Base-by-base conservation (phyloP, 208 protist species). In the Phytomonas sp. region DNA sequence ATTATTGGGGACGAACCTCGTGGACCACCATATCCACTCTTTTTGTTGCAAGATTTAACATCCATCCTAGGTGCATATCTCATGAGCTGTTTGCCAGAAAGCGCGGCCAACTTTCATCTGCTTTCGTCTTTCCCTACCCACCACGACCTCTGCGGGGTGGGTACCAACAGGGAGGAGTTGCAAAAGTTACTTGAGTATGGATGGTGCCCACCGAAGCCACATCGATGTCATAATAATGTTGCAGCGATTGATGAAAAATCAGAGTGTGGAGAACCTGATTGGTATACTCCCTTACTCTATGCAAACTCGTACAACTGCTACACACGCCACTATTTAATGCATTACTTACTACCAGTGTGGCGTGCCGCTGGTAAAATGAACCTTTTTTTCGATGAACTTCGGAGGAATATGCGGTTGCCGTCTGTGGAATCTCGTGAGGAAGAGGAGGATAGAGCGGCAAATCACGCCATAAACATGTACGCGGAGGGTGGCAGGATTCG, bases 291-390 rank as follows among this genome's bases (percentile, higher is more conserved):
- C 13, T 51, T 51, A 15, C 40, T 51, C 13, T 51, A 51, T 15
- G 20, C 40, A 6, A 51, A 51, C 40, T 51, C 40, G 4, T 51
- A 6, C 40, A 51, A 51, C 13, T 20, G 40, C 13, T 51, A 51
- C 13, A 51, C 40, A 51, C 40, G 40, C 9, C 13, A 51, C 13
- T 51, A 51, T 51, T 51, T 51, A 51, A 51, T 4, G 26, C 71
- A 82, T 31, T 68, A 77, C 26, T 80, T 83, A 29, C 66, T 79
- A 60, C 83, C 83, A 28, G 66, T 92, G 23, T 88, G 83, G 86
- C 28, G 71, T 29, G 74, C 75, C 26, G 26, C 74, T 40, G 71
- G 77, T 30, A 63, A 61, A n/a, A 78, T 86, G 65, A 26, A 77
- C 36, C 60, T 86, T 31, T 73, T 80, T 15, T 70, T 82, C 28